phyloP scores from a whole-genome alignment of 2,329 filamentous ascomycete species.

The Zasmidium citrigriseum region DNA sequence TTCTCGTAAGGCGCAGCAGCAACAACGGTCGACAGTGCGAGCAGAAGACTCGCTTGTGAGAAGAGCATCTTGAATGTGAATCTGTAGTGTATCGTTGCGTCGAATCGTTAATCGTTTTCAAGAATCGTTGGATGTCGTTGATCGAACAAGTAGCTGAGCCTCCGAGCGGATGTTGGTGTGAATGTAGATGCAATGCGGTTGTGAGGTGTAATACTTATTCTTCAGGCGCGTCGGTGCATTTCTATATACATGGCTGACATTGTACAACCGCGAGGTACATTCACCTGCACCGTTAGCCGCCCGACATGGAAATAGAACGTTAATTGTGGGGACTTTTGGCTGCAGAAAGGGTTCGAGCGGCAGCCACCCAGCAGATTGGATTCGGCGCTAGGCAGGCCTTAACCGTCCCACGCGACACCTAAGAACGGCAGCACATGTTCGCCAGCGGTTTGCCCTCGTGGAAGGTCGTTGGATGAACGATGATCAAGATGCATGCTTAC shows the following conservation, averaged over 20 bases:
- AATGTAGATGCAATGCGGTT: slow-evolving; percentile 1
- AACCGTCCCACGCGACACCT: slow-evolving; percentile 3
- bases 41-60: slow-evolving; percentile 21
- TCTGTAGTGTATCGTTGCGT: slow-evolving; percentile 2
- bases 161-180: neutral
- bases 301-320: slow-evolving; percentile 21
- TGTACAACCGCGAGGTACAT: slow-evolving; percentile 23
- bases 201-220: slow-evolving; percentile 2
- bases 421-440: neutral
- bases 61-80: slow-evolving; percentile 27
- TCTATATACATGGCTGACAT: slow-evolving; percentile 33
- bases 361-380: neutral
- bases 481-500: neutral
- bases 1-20: slow-evolving; percentile 26
- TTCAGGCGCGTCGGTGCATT: slow-evolving; percentile 12
- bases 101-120: slow-evolving; percentile 11
- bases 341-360: neutral
- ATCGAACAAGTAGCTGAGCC: neutral
- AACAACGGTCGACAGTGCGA: slow-evolving; percentile 21
- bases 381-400: slow-evolving; percentile 1
- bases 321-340: slow-evolving; percentile 7
- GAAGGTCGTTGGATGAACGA: neutral
- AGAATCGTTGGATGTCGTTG: slow-evolving; percentile 8
- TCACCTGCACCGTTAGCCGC: slow-evolving; percentile 17
- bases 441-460: neutral